These are phyloP conservation scores for Hemileccinum rubropunctum DNA, from an alignment of 768 basidiomycete species.

Conservation along the genomic window DNA sequence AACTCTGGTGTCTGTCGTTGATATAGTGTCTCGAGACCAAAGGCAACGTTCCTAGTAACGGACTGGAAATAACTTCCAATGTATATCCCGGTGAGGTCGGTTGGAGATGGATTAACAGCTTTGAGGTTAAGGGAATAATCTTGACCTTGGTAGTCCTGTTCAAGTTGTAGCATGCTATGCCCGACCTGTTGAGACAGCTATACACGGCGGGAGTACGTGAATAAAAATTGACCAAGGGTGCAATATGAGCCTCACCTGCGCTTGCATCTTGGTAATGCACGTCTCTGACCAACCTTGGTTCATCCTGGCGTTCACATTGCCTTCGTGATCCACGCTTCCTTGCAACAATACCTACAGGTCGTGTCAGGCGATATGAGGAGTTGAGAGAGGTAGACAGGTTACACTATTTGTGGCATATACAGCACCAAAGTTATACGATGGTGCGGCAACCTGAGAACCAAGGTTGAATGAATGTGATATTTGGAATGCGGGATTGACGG, in stretches of 20 bases:
- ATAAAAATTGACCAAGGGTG: background rate
- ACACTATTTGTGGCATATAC: conserved; percentile 87
- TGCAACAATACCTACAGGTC: conserved; percentile 78
- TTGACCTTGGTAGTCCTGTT: conserved; percentile 89
- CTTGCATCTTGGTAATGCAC: conserved; percentile 82
- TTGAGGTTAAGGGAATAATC: conserved; percentile 88
- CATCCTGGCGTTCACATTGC: conserved; percentile 81
- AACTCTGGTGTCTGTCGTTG: conserved; percentile 75
- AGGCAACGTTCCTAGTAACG: conserved; percentile 81
- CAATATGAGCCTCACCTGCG: conserved; percentile 58
- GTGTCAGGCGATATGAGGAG: conserved; percentile 21
- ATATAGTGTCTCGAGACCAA: conserved; percentile 82
- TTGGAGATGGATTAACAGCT: conserved; percentile 86
- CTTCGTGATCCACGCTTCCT: conserved; percentile 92
- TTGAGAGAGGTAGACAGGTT: conserved; percentile 9
- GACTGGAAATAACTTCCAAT: conserved; percentile 92
- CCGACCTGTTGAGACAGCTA: conserved; percentile 75
- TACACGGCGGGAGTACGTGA: conserved; percentile 13
- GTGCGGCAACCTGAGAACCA: conserved; percentile 78
- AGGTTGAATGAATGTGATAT: conserved; percentile 94
- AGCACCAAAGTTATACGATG: conserved; percentile 94
- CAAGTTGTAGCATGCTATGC: conserved; percentile 89
- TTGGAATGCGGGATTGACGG: conserved; percentile 94
- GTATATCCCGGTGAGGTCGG: conserved; percentile 88
- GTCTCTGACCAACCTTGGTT: conserved; percentile 85